Conservation (phyloP, 768 basidiomycete species). For the Lactarius indigo region DNA sequence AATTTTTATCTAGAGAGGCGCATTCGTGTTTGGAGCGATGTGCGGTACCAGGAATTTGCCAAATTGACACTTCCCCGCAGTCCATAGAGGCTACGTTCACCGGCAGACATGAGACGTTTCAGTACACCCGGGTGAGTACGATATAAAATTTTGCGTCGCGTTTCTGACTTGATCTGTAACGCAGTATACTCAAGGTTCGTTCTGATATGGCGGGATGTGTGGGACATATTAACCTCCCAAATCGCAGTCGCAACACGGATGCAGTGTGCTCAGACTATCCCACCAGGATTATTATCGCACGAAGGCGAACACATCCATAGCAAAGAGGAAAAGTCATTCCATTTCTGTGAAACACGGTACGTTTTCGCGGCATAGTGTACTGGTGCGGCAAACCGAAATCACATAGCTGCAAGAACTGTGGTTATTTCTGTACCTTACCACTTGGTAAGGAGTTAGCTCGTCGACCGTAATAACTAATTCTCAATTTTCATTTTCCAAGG, state of each 20-base stretch:
- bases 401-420: slow-evolving; percentile 51
- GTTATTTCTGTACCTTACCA: slow-evolving; percentile 57
- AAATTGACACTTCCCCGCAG: slow-evolving; percentile 56
- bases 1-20: slow-evolving; percentile 39
- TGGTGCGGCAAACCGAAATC: not conserved
- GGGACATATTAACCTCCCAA: not conserved
- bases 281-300: slow-evolving; percentile 41
- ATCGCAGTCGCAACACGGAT: slow-evolving; percentile 46
- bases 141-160: too few species aligned
- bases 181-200: slow-evolving; percentile 53
- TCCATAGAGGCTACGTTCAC: slow-evolving; percentile 61
- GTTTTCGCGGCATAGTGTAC: slow-evolving; percentile 5
- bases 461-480: not conserved
- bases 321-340: slow-evolving; percentile 40
- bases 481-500: slow-evolving; percentile 34
- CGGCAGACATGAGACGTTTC: slow-evolving; percentile 56
- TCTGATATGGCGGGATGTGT: not conserved
- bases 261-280: slow-evolving; percentile 47
- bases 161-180: not conserved
- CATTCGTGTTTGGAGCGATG: slow-evolving; percentile 47
- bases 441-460: slow-evolving; percentile 37
- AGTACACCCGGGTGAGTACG: slow-evolving; percentile 56
- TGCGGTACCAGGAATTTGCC: slow-evolving; percentile 47
- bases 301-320: slow-evolving; percentile 48
- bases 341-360: slow-evolving; percentile 52